Base-by-base conservation (phyloP, 1,284 basidiomycete species). In the Cryptococcus sp. region DNA sequence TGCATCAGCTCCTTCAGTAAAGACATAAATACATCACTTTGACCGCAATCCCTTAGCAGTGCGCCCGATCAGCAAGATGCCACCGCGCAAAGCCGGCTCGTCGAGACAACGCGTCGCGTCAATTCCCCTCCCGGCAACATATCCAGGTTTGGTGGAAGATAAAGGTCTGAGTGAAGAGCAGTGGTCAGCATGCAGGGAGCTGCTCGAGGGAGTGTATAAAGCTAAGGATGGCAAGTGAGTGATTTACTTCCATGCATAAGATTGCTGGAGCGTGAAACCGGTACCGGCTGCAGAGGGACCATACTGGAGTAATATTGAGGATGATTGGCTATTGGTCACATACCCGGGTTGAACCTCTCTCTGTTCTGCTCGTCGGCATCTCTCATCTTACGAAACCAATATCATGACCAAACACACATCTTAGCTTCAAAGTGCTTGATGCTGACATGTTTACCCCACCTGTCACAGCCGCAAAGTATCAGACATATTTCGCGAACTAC, bases 181-280 rank as follows among this genome's bases (percentile, higher is more conserved):
- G 35, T 77, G 75, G 75, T 55, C 57, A 10, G 72, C 69, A 27
- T 77, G 75, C 54, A 62, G 68, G 41, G 70, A 71, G 27, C 72
- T 79, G 17, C 62, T 78, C 27, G 66, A 73, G 35, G 62, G 50
- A 1, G 73, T 79, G 16, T 75, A 74, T 61, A 66, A 66, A 23
- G 67, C 76, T 5, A 75, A 67, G 54, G 71, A 73, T 27, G 70
- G 67, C 35, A 64, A 56, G 77, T 77, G 62, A 64, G 76, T 68
- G 39, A 19, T 50, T 11, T 11, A 3, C 39, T 19, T 25, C 39
- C 31, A 16, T 20, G 38, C 19, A 20, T 7, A 46, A 22, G 13
- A 23, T 35, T 10, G 15, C 25, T 35, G 15, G 16, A 31, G 19
- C 47, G 20, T 20, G 16, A 25, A 20, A n/a, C n/a, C n/a, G n/a